A percentile compares a stretch with the other conserved stretches of the same genome.
Conservation (phyloP, 2,329 filamentous ascomycete genomes). For the Zymoseptoria pseudotritici region DNA sequence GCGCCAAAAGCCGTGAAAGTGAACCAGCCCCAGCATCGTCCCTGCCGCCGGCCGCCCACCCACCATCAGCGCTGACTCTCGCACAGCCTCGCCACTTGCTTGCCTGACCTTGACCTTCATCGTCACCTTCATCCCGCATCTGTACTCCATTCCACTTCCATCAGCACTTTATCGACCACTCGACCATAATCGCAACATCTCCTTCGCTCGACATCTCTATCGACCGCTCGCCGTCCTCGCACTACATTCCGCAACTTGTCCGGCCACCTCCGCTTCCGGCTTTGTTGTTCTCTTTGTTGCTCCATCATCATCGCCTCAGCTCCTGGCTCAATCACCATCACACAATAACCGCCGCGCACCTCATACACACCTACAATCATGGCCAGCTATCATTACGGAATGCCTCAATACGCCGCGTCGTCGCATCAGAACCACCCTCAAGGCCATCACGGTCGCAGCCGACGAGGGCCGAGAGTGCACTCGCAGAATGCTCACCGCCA, state of each 20-base stretch:
- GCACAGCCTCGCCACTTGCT: background rate
- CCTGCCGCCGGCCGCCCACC: background rate
- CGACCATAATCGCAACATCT: background rate
- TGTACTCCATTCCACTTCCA: background rate
- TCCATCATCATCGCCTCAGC: background rate
- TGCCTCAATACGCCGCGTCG: constrained; percentile 44
- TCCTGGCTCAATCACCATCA: background rate
- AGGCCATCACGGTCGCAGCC: constrained; percentile 77
- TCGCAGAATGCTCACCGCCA: constrained; percentile 82
- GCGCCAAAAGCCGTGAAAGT: no score
- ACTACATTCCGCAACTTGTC: background rate
- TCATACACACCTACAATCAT: constrained; percentile 28
- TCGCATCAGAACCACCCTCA: constrained; percentile 53
- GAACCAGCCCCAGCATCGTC: background rate
- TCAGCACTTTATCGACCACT: background rate
- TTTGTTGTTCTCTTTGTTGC: background rate
- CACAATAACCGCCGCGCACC: constrained; percentile 1
- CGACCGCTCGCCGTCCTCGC: background rate
- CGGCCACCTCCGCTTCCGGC: background rate
- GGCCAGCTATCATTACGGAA: constrained; percentile 45
- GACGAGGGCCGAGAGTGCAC: constrained; percentile 72
- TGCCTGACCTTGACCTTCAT: background rate
- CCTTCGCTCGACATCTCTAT: background rate
- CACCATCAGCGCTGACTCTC: background rate
- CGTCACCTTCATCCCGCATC: background rate